Evolutionary conservation across 2,329 filamentous ascomycete genomes (phyloP), one percentile per base, ranked within the genome.

Genomic region (Mariannaea sp.): DNA sequence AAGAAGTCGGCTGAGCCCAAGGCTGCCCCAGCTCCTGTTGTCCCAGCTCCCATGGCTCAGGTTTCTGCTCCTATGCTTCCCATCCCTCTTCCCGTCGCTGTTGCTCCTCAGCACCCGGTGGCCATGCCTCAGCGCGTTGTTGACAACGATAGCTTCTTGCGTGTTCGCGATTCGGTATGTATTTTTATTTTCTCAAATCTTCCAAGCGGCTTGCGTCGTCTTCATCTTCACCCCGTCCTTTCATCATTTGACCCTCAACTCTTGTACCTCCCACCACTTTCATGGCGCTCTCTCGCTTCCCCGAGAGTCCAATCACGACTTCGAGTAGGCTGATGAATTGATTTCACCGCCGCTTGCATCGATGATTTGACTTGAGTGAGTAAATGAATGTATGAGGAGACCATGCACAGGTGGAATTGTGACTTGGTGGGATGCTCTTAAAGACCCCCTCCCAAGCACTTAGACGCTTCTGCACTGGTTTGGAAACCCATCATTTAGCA

Each of bases 151-250:
- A 87, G 90, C 71, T 93, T 93, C 71, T 81, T 90, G 56, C 81
- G 87, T 68, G 90, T 92, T 42, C 84, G 90, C 67, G 90, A 95
- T 71, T 87, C 85, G 70, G 91, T 95, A 86, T 82, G 89, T 76
- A 16, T 24, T 29, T 26, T 27, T 8, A 39, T 38, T 58, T 52
- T 55, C 47, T 57, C 54, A 32, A 53, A 39, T 56, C 47, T 42
- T 35, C 22, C 32, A 27, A 47, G 52, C 47, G 49, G 13, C 4
- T 4, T 16, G 29, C 24, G 38, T 42, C 44, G 17, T 17, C 24
- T 17, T 24, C n/a, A n/a, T n/a, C 29, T 40, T 40, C 29, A n/a
- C n/a, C n/a, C n/a, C n/a, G n/a, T n/a, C n/a, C n/a, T n/a, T n/a
- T n/a, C n/a, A n/a, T n/a, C n/a, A n/a, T n/a, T n/a, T 29, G 7